Base-by-base conservation (phyloP, 495 filamentous ascomycete species). In the Ramalina intermedia region DNA sequence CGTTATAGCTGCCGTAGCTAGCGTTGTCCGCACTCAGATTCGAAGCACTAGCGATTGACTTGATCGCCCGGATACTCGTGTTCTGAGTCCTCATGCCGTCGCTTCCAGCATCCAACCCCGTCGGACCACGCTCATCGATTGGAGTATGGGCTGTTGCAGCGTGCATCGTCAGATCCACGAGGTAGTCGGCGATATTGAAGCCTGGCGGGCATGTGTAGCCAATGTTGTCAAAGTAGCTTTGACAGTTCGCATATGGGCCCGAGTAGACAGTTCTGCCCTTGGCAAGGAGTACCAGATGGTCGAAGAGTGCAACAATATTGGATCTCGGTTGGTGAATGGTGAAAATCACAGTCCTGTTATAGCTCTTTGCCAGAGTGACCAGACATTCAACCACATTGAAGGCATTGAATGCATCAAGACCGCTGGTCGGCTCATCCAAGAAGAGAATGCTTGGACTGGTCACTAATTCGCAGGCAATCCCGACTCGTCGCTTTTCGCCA, bases 271-370 rank as follows among this genome's bases (percentile, higher is more conserved):
- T 83, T 56, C 80, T 84, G 35, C 91, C 91, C 55, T 85, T 80
- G 7, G 91, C 91, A 33, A 98, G 71, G 16, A 98, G 79, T 52
- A 98, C 77, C 16, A 98, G 72, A 48, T 90, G 79, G 61, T 98
- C 93, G 58, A 98, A 98, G 27, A 98, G 73, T n/a, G 91, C 91
- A 26, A 96, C 91, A 55, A 98, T 98, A 58, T 98, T 98, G n/a
- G 91, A 96, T 50, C 94, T 76, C n/a, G 91, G 91, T 55, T 98
- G 91, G 64, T 98, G 91, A 53, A 98, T 98, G 5, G 91, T 98
- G 69, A 98, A 96, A 48, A 98, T 84, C 50, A 98, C 85, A 1
- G 91, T 98, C 41, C 91, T 76, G 61, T 94, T 89, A 69, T 96
- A 96, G 26, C 80, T 90, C 70, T 91, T 94, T 16, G 91, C 91